Base-by-base conservation (phyloP, 495 filamentous ascomycete species). In the Aspergillus biplanus region DNA sequence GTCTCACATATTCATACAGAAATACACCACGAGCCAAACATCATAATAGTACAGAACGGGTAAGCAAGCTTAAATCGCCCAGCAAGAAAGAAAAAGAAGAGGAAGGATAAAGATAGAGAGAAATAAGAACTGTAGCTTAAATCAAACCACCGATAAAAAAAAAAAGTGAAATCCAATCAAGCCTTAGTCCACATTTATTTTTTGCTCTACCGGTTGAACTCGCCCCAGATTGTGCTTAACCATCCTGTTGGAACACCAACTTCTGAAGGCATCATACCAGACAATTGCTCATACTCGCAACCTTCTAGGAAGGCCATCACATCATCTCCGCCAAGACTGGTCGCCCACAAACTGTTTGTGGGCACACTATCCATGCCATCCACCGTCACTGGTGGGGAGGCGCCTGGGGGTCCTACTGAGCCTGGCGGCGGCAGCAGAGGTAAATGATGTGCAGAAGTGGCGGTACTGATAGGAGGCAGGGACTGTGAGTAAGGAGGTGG, bases 301-400 rank as follows among this genome's bases (percentile, higher is more conserved):
- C 80, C 82, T 50, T 79, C 79, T 16, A 82, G 65, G 67, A 83
- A 82, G 6, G 76, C 77, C 18, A 82, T 63, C 8, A 83, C 71
- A 48, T 82, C 81, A 35, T 83, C 82, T 2, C 80, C 77, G 6
- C 80, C 74, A 13, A 81, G 71, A 52, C 78, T 80, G 4, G 71
- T 74, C 7, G 75, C 72, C 65, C 72, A 72, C 15, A 78, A 32
- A 48, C 64, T 67, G 39, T 71, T 66, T 46, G 74, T 67, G 15
- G 71, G 66, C 8, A 66, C 65, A 18, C 69, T 68, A 5, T 72
- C 74, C 16, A 63, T 59, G 7, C 77, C 71, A 33, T 72, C 74
- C 12, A 73, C 72, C 7, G 75, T 78, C 56, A 73, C 59, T 21
- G 76, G 78, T 15, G 75, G 76, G 5, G 76, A 76, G 6, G 76